Evolutionary conservation across 1,139 yeast genomes (phyloP).

Genomic region (Candida sanyaensis): DNA sequence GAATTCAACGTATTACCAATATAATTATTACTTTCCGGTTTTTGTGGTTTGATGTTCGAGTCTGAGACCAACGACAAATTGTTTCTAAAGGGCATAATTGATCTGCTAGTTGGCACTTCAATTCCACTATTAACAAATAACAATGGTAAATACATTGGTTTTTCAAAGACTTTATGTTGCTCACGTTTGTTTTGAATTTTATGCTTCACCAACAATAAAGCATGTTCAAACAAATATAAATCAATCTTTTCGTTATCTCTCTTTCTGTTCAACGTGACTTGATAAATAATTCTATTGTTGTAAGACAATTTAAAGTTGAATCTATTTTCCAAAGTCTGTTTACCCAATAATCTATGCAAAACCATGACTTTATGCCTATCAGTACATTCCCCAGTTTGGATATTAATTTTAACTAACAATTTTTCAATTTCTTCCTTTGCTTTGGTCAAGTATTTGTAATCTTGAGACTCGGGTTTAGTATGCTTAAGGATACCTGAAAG

Average conservation of each 20-base stretch:
- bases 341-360: slow-evolving; percentile 77
- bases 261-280: slow-evolving; percentile 66
- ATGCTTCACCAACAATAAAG: slow-evolving; percentile 79
- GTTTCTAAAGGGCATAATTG: slow-evolving; percentile 38
- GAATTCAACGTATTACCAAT: slow-evolving; percentile 29
- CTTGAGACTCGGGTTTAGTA: slow-evolving; percentile 75
- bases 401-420: slow-evolving; percentile 77
- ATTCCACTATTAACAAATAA: slow-evolving; percentile 75
- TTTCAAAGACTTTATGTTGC: slow-evolving; percentile 85
- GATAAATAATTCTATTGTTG: slow-evolving; percentile 78
- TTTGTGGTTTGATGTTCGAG: slow-evolving; percentile 30
- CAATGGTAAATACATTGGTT: slow-evolving; percentile 89
- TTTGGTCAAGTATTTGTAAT: slow-evolving; percentile 65
- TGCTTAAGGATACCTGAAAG: slow-evolving; percentile 81
- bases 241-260: slow-evolving; percentile 81
- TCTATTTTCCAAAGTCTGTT: slow-evolving; percentile 69
- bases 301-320: slow-evolving; percentile 71
- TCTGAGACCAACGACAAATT: slow-evolving; percentile 46
- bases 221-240: slow-evolving; percentile 86
- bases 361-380: slow-evolving; percentile 90
- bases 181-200: slow-evolving; percentile 89
- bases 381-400: slow-evolving; percentile 92
- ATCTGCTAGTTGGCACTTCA: slow-evolving; percentile 67
- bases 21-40: slow-evolving; percentile 28
- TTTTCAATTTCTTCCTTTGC: slow-evolving; percentile 79